These are phyloP conservation scores for Aquilaria malaccensis DNA, from an alignment of 345 rosid species.

Conservation along the genomic window DNA sequence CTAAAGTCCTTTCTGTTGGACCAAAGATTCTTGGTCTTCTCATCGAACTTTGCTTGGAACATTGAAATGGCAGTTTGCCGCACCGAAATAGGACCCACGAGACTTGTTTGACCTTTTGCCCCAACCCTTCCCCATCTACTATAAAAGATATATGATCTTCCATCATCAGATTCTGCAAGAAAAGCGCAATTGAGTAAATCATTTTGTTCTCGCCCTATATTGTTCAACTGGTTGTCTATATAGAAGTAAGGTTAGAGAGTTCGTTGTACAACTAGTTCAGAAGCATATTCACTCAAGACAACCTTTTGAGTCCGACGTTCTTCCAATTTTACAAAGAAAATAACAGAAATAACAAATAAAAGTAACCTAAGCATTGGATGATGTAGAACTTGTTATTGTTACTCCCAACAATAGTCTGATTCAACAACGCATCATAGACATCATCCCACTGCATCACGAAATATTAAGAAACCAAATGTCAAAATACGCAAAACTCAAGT, in stretches of 20 bases:
- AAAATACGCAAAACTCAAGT: neutral
- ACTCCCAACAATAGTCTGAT: slow-evolving; percentile 67
- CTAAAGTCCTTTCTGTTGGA: slow-evolving; percentile 42
- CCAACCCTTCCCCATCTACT: slow-evolving; percentile 96
- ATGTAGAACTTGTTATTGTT: slow-evolving; percentile 83
- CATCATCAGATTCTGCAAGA: slow-evolving; percentile 65
- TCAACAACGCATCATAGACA: slow-evolving; percentile 76
- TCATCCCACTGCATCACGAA: slow-evolving; percentile 54
- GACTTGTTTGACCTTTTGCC: slow-evolving; percentile 68
- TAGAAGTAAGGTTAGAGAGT: no score
- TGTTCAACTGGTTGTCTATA: no score
- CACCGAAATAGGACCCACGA: slow-evolving; percentile 57
- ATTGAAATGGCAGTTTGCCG: slow-evolving; percentile 42
- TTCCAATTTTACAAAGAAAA: neutral
- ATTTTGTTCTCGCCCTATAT: neutral
- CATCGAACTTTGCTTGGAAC: slow-evolving; percentile 57
- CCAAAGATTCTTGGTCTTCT: slow-evolving; percentile 69
- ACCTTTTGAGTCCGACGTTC: no score
- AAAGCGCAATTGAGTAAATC: slow-evolving; percentile 6
- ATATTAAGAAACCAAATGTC: neutral
- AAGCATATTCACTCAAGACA: no score
- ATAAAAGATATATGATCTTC: slow-evolving; percentile 55
- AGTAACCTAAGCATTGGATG: slow-evolving; percentile 76
- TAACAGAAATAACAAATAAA: slow-evolving; percentile 9
- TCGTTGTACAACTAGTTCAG: no score